Percentiles rank a stretch among this genome's conserved stretches.
Evolutionary conservation across 176 grass and related monocot species (phyloP).

Genomic region (Eremochloa ophiuroides): DNA sequence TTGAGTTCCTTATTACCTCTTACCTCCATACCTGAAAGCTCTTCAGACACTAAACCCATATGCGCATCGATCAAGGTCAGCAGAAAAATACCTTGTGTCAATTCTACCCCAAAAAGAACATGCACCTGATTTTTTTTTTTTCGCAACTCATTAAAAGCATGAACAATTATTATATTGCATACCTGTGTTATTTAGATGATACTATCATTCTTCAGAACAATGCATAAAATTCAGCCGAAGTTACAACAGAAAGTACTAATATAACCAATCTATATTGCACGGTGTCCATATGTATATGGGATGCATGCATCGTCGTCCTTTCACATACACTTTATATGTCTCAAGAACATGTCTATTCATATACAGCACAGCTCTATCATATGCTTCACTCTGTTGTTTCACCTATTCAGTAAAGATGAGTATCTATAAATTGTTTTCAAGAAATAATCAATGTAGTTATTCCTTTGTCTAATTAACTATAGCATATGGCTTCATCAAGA

Average conservation of each 20-base stretch:
- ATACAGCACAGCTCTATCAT: background rate
- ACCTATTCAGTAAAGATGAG: background rate
- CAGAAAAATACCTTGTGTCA: background rate
- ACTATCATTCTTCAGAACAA: background rate
- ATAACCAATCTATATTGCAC: background rate
- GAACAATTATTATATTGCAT: background rate
- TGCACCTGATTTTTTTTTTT: background rate
- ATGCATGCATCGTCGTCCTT: background rate
- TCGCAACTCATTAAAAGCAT: background rate
- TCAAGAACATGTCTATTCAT: background rate
- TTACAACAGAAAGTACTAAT: background rate
- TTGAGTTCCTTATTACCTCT: background rate
- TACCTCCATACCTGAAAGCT: background rate
- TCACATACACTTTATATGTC: background rate
- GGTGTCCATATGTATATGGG: background rate
- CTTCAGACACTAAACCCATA: background rate
- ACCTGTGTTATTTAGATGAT: background rate
- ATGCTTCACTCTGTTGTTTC: background rate
- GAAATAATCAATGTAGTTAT: background rate
- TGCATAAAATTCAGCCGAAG: background rate
- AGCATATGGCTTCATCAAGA: background rate
- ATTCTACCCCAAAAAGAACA: background rate
- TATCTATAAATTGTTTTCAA: background rate
- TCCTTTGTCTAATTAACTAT: background rate
- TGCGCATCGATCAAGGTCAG: background rate